These are phyloP conservation scores for Phialophora expanda DNA, from an alignment of 2,329 filamentous ascomycete genomes.

Conservation along the genomic window DNA sequence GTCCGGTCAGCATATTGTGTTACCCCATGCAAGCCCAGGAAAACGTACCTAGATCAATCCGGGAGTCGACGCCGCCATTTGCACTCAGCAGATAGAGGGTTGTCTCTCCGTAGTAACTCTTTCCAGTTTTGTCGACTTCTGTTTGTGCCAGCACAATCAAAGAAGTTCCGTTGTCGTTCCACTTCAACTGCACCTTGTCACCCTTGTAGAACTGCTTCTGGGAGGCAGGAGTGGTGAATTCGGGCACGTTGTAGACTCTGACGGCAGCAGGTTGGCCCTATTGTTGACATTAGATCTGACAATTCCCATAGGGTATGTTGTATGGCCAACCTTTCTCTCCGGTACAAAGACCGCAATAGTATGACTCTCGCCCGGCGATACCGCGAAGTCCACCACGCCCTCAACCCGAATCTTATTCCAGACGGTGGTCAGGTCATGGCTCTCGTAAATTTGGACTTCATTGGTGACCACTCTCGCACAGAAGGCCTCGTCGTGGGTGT, in stretches of 20 bases:
- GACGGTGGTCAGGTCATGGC: slow-evolving; percentile 79
- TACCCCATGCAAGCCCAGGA: slow-evolving; percentile 33
- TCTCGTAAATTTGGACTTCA: slow-evolving; percentile 96
- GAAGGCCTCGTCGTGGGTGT: slow-evolving; percentile 89
- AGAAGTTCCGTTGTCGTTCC: slow-evolving; percentile 90
- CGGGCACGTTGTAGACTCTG: slow-evolving; percentile 90
- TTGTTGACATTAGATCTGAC: slow-evolving; percentile 32
- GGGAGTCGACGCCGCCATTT: slow-evolving; percentile 88
- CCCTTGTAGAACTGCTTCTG: slow-evolving; percentile 99
- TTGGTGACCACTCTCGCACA: slow-evolving; percentile 95
- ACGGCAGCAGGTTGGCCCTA: slow-evolving; percentile 91
- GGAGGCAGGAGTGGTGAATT: slow-evolving; percentile 81
- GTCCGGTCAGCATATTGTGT: slow-evolving; percentile 16
- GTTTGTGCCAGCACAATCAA: slow-evolving; percentile 95
- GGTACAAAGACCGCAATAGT: slow-evolving; percentile 94
- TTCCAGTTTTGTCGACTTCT: slow-evolving; percentile 96
- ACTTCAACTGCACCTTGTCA: slow-evolving; percentile 98
- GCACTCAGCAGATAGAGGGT: slow-evolving; percentile 94
- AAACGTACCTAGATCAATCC: slow-evolving; percentile 71
- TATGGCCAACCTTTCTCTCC: slow-evolving; percentile 77
- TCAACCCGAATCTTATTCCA: slow-evolving; percentile 97
- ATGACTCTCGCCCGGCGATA: slow-evolving; percentile 87
- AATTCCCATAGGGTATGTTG: slow-evolving; percentile 4
- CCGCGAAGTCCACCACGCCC: slow-evolving; percentile 84
- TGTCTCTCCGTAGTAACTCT: slow-evolving; percentile 99